Evolutionary conservation across 768 basidiomycete genomes (phyloP).

Genomic region (Pleurotus sapidus): DNA sequence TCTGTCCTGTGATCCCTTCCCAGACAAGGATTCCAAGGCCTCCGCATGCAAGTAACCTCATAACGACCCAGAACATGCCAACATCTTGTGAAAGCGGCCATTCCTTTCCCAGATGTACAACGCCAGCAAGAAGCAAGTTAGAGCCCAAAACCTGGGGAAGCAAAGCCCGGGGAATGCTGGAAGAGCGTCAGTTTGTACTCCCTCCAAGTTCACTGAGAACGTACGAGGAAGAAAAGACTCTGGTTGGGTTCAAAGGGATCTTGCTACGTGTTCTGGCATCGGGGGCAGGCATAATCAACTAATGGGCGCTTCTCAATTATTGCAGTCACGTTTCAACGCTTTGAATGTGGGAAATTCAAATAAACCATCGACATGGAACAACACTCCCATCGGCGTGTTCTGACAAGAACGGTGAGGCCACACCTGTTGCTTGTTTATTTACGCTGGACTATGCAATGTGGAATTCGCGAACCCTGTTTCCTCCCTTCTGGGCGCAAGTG

Average conservation of each 20-base stretch:
- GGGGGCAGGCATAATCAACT: slow-evolving; percentile 49
- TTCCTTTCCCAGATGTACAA: slow-evolving; percentile 63
- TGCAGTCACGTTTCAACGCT: not conserved
- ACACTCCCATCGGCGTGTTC: no score
- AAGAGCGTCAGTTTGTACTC: slow-evolving; percentile 12
- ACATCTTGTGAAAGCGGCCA: slow-evolving; percentile 64
- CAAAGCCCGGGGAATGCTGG: slow-evolving; percentile 50
- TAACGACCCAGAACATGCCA: slow-evolving; percentile 74
- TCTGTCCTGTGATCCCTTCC: slow-evolving; percentile 53
- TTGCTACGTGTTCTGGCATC: slow-evolving; percentile 67
- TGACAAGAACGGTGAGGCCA: no score
- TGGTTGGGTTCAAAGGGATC: slow-evolving; percentile 57
- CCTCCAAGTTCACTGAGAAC: slow-evolving; percentile 16
- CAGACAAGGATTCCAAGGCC: slow-evolving; percentile 62
- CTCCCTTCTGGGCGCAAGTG: no score
- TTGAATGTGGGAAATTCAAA: not conserved
- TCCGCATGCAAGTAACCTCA: slow-evolving; percentile 71
- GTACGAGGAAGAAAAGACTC: slow-evolving; percentile 53
- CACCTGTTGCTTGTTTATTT: no score
- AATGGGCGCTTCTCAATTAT: not conserved
- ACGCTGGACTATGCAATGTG: no score
- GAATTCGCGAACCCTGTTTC: no score
- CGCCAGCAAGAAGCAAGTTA: slow-evolving; percentile 61
- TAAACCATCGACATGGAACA: no score
- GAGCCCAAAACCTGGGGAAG: slow-evolving; percentile 57